phyloP scores from a whole-genome alignment of 2,329 filamentous ascomycete species.

The Zymoseptoria ardabiliae region DNA sequence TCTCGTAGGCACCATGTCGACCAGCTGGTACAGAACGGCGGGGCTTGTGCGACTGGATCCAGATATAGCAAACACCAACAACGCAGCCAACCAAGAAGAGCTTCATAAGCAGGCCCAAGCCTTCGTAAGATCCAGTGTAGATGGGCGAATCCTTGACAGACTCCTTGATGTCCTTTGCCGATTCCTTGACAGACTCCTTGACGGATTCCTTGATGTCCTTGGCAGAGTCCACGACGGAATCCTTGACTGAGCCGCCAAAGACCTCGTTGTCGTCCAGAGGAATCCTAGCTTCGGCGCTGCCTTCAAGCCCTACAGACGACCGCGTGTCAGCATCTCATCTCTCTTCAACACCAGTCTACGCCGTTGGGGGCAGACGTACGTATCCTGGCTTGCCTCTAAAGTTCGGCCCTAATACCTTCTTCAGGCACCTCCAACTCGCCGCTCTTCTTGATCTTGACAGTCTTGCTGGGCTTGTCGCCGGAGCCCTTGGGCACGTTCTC shows the following conservation, averaged over 20 bases:
- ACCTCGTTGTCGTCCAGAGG: conserved; percentile 37
- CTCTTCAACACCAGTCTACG: not conserved
- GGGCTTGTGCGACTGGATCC: conserved; percentile 17
- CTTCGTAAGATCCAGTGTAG: conserved; percentile 17
- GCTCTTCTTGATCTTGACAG: conserved; percentile 73
- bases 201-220: not conserved
- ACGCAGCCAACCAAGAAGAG: conserved; percentile 39
- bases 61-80: conserved; percentile 33
- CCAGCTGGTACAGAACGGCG: conserved; percentile 14
- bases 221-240: not conserved
- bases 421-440: conserved; percentile 74
- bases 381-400: conserved; percentile 49
- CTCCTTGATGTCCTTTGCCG: conserved; percentile 7
- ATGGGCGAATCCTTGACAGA: conserved; percentile 3
- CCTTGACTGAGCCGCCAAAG: conserved; percentile 1
- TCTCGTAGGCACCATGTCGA: conserved; percentile 23
- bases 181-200: conserved; percentile 2
- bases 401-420: conserved; percentile 91
- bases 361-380: conserved; percentile 8
- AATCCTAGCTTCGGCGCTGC: conserved; percentile 34
- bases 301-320: conserved; percentile 38
- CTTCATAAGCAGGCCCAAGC: conserved; percentile 39
- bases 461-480: conserved; percentile 61
- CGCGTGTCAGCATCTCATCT: conserved; percentile 4
- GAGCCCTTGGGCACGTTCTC: conserved; percentile 60